Base-by-base conservation (phyloP, 2,329 filamentous ascomycete genomes). In the Hawksworthiomyces lignivorus region DNA sequence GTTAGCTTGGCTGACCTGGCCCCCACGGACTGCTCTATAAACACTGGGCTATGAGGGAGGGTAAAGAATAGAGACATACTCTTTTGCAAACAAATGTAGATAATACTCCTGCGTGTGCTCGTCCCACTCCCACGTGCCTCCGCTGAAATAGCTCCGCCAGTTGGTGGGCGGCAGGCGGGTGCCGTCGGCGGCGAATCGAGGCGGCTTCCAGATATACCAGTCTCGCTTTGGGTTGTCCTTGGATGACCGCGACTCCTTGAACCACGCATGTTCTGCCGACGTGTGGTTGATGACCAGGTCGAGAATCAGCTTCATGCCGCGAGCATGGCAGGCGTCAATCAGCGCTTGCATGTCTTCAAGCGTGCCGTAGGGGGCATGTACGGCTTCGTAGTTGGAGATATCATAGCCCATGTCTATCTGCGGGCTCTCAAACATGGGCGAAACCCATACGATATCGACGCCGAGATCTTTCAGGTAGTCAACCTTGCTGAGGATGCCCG, bases 281-380 rank as follows among this genome's bases (percentile, higher is more conserved):
- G 83, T 87, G 56, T 90, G 84, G 50, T 88, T 90, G 47, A 88
- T 73, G 2, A 89, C 84, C 4, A 89, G 66, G 54, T 89, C 84
- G 45, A 88, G 71, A 43, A 89, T 51, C 26, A 50, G 28, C 33
- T 34, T 30, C 44, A 88, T 84, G 4, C 72, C 77, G 4, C 80
- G 69, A 11, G 67, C 54, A 48, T 84, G 78, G 39, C 73, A 73
- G 1, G 71, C 73, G 14, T 69, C 52, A 36, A 84, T 79, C 28
- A 86, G 57, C 1, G 62, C 55, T 28, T 85, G 77, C 32, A 84
- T 74, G 55, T 87, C 80, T 40, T 65, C 61, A 14, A 86, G 60
- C 1, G 76, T 80, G 2, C 82, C 83, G 49, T 84, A 86, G 1
- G 55, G 55, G 3, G 56, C 47, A n/a, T 5, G 70, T 14, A 59